Conservation (phyloP, 768 basidiomycete species). For the Lactarius psammicola region DNA sequence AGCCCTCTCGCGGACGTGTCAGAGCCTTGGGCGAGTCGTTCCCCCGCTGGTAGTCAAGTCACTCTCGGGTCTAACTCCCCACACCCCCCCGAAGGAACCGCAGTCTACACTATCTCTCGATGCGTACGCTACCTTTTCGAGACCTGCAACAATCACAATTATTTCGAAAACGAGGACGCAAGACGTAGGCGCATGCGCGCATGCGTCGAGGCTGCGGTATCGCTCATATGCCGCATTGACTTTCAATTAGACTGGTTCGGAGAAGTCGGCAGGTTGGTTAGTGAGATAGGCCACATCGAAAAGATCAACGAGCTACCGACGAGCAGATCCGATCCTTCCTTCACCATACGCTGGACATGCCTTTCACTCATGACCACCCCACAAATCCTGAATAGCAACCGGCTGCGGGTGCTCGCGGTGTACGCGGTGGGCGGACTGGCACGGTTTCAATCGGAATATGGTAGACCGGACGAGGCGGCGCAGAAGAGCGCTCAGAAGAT, state of each 20-base stretch:
- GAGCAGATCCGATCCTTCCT: not conserved
- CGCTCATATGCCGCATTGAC: not conserved
- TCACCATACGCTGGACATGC: slow-evolving; percentile 2
- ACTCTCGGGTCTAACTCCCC: no score
- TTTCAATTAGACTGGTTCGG: not conserved
- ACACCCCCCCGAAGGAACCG: not conserved
- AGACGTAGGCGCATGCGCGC: not conserved
- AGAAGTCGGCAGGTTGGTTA: not conserved
- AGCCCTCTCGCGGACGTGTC: not conserved
- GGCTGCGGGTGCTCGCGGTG: not conserved
- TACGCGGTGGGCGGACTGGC: not conserved
- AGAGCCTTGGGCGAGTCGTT: no score
- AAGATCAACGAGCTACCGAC: no score
- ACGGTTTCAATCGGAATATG: not conserved
- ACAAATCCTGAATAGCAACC: not conserved
- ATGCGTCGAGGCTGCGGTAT: slow-evolving; percentile 5
- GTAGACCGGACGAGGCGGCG: not conserved
- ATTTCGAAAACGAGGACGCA: not conserved
- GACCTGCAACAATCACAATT: not conserved
- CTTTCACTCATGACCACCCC: slow-evolving; percentile 2
- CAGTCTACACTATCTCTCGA: not conserved
- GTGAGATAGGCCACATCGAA: not conserved
- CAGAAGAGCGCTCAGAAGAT: not conserved
- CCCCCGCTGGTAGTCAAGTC: not conserved
- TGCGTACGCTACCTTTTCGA: not conserved